These are phyloP conservation scores for Nemania serpens DNA, from an alignment of 2,329 filamentous ascomycete species.

Conservation along the genomic window DNA sequence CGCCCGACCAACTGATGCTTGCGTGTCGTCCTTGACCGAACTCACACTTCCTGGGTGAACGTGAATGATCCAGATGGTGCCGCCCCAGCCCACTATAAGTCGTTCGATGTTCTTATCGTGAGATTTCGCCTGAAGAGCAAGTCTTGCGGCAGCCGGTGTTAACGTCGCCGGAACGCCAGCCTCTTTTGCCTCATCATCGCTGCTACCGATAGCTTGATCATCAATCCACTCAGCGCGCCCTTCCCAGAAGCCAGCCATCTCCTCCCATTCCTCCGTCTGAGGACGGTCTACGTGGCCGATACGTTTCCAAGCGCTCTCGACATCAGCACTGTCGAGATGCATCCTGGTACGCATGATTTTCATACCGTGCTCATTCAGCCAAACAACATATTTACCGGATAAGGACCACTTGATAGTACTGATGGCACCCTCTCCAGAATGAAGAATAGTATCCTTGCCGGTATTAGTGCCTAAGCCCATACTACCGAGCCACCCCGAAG, in stretches of 20 bases:
- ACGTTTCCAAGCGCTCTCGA: constrained; percentile 89
- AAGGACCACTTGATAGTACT: constrained; percentile 93
- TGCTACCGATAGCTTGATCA: constrained; percentile 74
- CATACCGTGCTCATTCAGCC: constrained; percentile 96
- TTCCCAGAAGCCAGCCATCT: constrained; percentile 97
- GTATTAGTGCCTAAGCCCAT: constrained; percentile 79
- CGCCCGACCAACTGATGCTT: constrained; percentile 75
- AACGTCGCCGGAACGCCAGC: constrained; percentile 40
- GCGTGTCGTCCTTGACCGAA: constrained; percentile 68
- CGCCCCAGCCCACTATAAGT: constrained; percentile 91
- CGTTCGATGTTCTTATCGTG: constrained; percentile 67
- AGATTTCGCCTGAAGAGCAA: constrained; percentile 55
- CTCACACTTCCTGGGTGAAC: constrained; percentile 77
- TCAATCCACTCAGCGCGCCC: constrained; percentile 92
- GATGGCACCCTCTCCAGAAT: constrained; percentile 90
- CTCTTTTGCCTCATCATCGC: constrained; percentile 62
- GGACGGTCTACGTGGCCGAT: constrained; percentile 92
- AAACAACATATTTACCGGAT: constrained; percentile 88
- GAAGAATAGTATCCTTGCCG: constrained; percentile 84
- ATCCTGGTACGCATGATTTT: constrained; percentile 95
- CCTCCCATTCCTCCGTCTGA: constrained; percentile 85
- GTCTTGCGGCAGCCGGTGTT: constrained; percentile 53
- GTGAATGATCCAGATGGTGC: constrained; percentile 94
- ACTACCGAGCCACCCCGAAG: constrained; percentile 88
- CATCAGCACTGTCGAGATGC: constrained; percentile 74